Evolutionary conservation across 1,139 yeast species (phyloP), one percentile per base, ranked within the genome.

Genomic region (Pichia sp.): DNA sequence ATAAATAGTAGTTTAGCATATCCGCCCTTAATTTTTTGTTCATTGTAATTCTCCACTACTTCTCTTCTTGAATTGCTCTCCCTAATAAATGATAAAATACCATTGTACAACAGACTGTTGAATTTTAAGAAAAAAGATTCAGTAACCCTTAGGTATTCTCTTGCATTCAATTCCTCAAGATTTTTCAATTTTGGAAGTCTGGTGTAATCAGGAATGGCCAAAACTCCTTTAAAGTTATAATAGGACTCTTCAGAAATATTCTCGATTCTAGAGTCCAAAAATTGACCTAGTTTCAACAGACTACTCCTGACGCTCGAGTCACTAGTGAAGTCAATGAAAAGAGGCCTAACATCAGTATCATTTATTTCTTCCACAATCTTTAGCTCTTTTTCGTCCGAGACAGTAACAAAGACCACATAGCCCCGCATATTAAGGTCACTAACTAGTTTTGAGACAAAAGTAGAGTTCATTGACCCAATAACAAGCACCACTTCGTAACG

Each of bases 401-500:
- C 83, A 1, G 95, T 84, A 62, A 89, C 75, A 68, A 85, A 89
- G 3, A 89, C 91, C 36, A 89, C 84, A 65, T 87, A 87, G 1
- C 96, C 96, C 54, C 96, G 74, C 51, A 79, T 79, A 60, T 87
- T 91, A 62, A 89, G 76, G 65, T 89, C 96, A 54, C 81, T 76
- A 0, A 91, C 89, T 41, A 89, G 73, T 50, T 84, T 74, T 55
- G 90, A 74, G 0, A 90, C 83, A 59, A 88, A 71, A 0, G 92
- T 91, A 60, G 87, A 95, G 0, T 83, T 77, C 1, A 93, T 92
- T 1, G 92, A 85, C 1, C 95, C 95, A 2, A 88, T 78, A 6
- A 89, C 73, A 36, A 89, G 73, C 0, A 88, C 81, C 6, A 87
- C 93, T 62, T 88, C 95, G 56, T 79, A 77, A 48, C 58, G 50